Percentiles rank a stretch among this genome's conserved stretches.
These are phyloP conservation scores for Saccharomyces jurei DNA, from an alignment of 805 yeast genomes.

Conservation along the genomic window DNA sequence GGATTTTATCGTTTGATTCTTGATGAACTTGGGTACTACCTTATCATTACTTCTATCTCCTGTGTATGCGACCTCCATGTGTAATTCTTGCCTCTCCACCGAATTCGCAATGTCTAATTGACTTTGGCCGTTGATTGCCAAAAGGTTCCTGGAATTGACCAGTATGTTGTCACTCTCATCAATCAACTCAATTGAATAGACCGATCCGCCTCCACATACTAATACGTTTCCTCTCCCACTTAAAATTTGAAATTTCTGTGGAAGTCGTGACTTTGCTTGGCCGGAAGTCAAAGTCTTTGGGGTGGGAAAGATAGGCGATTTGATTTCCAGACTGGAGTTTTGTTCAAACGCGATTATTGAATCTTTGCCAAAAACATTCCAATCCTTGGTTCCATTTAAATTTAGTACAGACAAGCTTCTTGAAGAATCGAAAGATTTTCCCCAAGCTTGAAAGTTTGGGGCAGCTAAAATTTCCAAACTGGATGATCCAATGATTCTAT, in stretches of 20 bases:
- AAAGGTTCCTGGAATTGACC: slow-evolving; percentile 23
- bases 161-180: slow-evolving; percentile 21
- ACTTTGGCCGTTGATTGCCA: slow-evolving; percentile 27
- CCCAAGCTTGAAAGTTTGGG: slow-evolving; percentile 17
- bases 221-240: slow-evolving; percentile 29
- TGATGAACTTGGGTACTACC: neutral
- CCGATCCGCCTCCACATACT: slow-evolving; percentile 23
- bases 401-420: slow-evolving; percentile 15
- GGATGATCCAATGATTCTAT: slow-evolving; percentile 11
- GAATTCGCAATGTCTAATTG: slow-evolving; percentile 21
- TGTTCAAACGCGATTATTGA: slow-evolving; percentile 26
- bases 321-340: slow-evolving; percentile 20
- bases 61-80: neutral
- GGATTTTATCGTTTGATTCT: neutral
- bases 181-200: slow-evolving; percentile 23
- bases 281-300: slow-evolving; percentile 1
- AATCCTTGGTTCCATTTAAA: slow-evolving; percentile 23
- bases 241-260: slow-evolving; percentile 16
- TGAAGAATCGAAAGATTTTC: neutral
- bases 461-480: slow-evolving; percentile 19
- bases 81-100: slow-evolving; percentile 9
- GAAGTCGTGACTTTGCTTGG: slow-evolving; percentile 3
- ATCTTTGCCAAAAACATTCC: slow-evolving; percentile 26
- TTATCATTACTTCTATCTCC: neutral
- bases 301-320: slow-evolving; percentile 5